phyloP scores from a whole-genome alignment of 257 asterid genomes.

The Parsonsia alboflavescens region DNA sequence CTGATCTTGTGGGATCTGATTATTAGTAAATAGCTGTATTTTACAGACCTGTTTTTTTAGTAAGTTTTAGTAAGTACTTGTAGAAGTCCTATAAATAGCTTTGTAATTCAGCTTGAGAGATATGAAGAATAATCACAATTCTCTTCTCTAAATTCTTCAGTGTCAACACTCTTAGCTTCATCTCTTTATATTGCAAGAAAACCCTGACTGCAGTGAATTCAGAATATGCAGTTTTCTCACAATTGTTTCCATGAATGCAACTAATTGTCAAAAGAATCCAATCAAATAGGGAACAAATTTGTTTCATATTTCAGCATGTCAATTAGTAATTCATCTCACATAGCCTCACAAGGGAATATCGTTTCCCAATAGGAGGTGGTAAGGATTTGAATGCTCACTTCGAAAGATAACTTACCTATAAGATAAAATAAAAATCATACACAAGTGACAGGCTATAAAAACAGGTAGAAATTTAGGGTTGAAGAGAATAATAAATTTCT shows the following conservation, averaged over 20 bases:
- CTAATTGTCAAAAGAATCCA: background rate
- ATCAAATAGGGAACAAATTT: background rate
- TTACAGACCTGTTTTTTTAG: no score
- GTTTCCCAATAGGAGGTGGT: background rate
- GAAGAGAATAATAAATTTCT: no score
- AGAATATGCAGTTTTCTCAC: background rate
- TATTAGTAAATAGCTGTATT: no score
- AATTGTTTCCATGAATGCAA: background rate
- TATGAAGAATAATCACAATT: no score
- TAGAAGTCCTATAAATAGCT: no score
- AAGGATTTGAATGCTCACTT: background rate
- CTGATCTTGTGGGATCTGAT: no score
- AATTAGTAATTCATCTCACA: constrained; percentile 1
- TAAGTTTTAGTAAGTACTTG: no score
- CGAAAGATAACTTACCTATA: background rate
- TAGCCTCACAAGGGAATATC: background rate
- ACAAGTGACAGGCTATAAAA: background rate
- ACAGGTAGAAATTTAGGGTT: no score
- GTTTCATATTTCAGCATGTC: background rate
- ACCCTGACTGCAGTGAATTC: background rate
- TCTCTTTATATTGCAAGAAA: background rate
- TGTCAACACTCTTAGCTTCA: background rate
- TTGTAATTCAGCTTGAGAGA: no score
- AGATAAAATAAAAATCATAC: background rate
- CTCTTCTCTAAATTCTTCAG: no score